phyloP scores from a whole-genome alignment of 1,139 yeast species.

The Ogataea hybrid region DNA sequence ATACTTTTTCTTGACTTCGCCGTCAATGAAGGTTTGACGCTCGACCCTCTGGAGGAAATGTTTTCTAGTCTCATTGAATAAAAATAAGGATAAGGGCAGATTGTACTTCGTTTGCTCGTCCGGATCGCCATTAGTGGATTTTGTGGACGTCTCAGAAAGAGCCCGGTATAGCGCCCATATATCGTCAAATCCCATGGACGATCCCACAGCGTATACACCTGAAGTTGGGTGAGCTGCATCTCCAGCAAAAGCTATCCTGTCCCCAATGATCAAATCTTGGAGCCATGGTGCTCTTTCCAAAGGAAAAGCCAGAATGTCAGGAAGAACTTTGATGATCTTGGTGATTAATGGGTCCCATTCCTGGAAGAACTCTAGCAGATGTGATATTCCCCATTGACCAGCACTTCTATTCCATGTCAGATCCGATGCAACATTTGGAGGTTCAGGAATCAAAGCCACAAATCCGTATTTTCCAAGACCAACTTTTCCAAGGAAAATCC shows the following conservation, averaged over 20 bases:
- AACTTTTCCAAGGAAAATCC: conserved; percentile 13
- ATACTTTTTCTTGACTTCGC: conserved; percentile 9
- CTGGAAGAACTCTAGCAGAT: background rate
- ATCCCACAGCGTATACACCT: conserved; percentile 14
- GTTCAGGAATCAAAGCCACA: conserved; percentile 15
- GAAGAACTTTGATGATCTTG: conserved; percentile 12
- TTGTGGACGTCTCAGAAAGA: background rate
- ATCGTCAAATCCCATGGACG: too few relatives aligned
- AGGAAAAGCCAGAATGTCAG: conserved; percentile 17
- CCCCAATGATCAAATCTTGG: conserved; percentile 14
- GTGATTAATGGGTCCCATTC: conserved; percentile 2
- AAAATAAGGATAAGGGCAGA: conserved; percentile 18
- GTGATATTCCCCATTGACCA: background rate
- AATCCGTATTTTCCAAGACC: conserved; percentile 18
- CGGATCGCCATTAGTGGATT: background rate
- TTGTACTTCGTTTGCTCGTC: background rate
- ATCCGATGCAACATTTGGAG: conserved; percentile 10
- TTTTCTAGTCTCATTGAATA: conserved; percentile 18
- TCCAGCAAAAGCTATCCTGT: conserved; percentile 31
- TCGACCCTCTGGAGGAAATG: conserved; percentile 18
- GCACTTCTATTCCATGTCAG: conserved; percentile 15
- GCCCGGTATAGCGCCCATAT: too few relatives aligned
- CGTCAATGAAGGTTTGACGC: conserved; percentile 14
- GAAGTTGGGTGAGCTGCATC: background rate
- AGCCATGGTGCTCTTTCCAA: conserved; percentile 21